Percentiles rank a stretch among this genome's conserved stretches.
Evolutionary conservation across 495 filamentous ascomycete species (phyloP).

Genomic region (Sordaria brevicollis): DNA sequence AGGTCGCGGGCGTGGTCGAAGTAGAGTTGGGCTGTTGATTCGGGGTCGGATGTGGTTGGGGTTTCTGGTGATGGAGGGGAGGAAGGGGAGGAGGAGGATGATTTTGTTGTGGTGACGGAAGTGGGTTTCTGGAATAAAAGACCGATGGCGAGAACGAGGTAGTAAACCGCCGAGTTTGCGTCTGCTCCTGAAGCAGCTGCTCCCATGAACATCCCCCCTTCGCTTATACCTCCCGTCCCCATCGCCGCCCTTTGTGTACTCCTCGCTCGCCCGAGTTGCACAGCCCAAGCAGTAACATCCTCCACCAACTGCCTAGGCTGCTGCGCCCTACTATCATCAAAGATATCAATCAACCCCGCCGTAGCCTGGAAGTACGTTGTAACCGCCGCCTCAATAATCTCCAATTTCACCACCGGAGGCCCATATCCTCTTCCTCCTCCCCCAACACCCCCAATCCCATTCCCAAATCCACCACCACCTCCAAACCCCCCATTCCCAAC

Average conservation of each 20-base stretch:
- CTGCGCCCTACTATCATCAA: constrained; percentile 22
- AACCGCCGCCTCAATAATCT: constrained; percentile 13
- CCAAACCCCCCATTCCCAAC: not conserved
- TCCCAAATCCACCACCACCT: not conserved
- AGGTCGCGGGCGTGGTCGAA: constrained; percentile 47
- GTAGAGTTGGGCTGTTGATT: constrained; percentile 37
- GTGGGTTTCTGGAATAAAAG: constrained; percentile 29
- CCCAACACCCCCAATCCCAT: not conserved
- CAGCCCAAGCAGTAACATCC: constrained; percentile 22
- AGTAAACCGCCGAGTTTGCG: constrained; percentile 43
- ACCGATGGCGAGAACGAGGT: constrained; percentile 50
- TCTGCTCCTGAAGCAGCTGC: constrained; percentile 16
- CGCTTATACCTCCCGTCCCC: not conserved
- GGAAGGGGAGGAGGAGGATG: not conserved
- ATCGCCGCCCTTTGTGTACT: not conserved
- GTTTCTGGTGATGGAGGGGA: too few relatives aligned
- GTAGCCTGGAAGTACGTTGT: constrained; percentile 28
- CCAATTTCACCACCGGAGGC: constrained; percentile 13
- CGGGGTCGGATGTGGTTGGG: too few relatives aligned
- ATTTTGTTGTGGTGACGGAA: not conserved
- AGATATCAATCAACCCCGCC: constrained; percentile 30
- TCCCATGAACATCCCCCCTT: not conserved
- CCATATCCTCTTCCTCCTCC: not conserved
- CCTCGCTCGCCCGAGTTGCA: not conserved
- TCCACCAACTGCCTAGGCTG: constrained; percentile 6